Percentiles rank a stretch among this genome's conserved stretches.
These are phyloP conservation scores for Hypoxylon sp. DNA, from an alignment of 2,329 filamentous ascomycete species.

Conservation along the genomic window DNA sequence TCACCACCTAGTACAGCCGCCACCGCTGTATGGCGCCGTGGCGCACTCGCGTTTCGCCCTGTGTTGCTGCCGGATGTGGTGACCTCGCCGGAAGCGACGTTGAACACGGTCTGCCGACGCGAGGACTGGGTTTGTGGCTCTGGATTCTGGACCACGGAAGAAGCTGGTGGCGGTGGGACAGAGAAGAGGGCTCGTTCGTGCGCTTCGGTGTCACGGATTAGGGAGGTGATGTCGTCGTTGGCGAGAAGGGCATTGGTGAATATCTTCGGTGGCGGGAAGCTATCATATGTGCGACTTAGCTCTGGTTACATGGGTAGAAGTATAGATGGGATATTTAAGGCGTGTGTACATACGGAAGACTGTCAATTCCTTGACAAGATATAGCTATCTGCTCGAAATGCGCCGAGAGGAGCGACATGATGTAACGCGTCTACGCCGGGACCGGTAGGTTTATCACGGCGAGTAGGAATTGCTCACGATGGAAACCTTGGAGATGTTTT, in stretches of 20 bases:
- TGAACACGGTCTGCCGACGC: slow-evolving; percentile 76
- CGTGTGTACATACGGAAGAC: slow-evolving; percentile 73
- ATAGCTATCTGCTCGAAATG: slow-evolving; percentile 84
- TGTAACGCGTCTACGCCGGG: slow-evolving; percentile 41
- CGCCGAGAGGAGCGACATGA: slow-evolving; percentile 77
- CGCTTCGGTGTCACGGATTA: slow-evolving; percentile 94
- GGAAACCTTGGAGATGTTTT: background rate
- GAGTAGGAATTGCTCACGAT: background rate
- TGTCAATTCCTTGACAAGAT: slow-evolving; percentile 82
- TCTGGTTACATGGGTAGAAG: slow-evolving; percentile 14
- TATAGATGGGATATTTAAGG: background rate
- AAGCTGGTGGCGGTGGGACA: slow-evolving; percentile 78
- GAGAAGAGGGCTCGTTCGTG: slow-evolving; percentile 97
- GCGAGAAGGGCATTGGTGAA: slow-evolving; percentile 95
- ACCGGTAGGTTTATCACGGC: background rate
- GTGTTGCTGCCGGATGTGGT: slow-evolving; percentile 67
- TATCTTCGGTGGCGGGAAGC: slow-evolving; percentile 91
- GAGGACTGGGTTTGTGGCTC: slow-evolving; percentile 62
- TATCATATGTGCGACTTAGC: slow-evolving; percentile 55
- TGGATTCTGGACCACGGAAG: slow-evolving; percentile 60
- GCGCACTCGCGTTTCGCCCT: slow-evolving; percentile 63
- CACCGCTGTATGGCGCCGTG: slow-evolving; percentile 84
- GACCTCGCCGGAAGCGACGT: slow-evolving; percentile 74
- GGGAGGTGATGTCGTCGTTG: slow-evolving; percentile 89
- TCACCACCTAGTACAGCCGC: slow-evolving; percentile 90